Percentiles rank a stretch among this genome's conserved stretches.
phyloP scores from a whole-genome alignment of 2,329 filamentous ascomycete species.

The Xylaria sp. region DNA sequence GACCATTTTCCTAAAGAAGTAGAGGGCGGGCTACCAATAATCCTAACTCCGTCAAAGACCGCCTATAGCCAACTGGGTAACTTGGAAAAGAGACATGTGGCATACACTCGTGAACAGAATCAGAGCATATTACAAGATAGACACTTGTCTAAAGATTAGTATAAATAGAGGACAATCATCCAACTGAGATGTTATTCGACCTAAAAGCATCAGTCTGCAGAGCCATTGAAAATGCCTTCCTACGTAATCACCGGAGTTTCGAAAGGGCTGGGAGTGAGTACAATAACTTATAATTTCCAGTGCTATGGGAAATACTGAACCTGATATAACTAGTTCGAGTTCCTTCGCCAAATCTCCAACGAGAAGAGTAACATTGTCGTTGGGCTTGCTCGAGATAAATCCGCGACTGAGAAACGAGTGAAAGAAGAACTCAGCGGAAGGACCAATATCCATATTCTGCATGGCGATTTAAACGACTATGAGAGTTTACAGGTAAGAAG shows the following conservation, averaged over 20 bases:
- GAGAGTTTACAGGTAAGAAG: neutral
- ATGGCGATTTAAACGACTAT: slow-evolving; percentile 1
- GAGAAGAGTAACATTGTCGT: slow-evolving; percentile 13
- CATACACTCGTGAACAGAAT: neutral
- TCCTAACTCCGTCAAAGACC: slow-evolving; percentile 1
- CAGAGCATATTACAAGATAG: neutral
- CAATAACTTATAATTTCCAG: neutral
- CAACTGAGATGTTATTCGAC: neutral
- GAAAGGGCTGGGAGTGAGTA: slow-evolving; percentile 2
- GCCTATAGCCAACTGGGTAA: neutral
- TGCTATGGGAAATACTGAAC: neutral
- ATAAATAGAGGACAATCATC: neutral
- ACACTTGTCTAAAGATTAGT: neutral
- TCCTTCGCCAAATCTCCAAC: slow-evolving; percentile 19
- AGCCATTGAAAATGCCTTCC: slow-evolving; percentile 6
- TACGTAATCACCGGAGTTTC: slow-evolving; percentile 11
- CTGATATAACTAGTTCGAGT: slow-evolving; percentile 6
- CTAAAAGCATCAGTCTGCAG: neutral
- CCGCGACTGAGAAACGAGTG: slow-evolving; percentile 10
- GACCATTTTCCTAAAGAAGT: neutral
- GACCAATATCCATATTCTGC: slow-evolving; percentile 13
- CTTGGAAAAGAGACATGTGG: neutral
- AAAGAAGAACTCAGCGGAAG: neutral
- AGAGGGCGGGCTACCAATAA: neutral
- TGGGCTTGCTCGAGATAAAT: slow-evolving; percentile 16